Evolutionary conservation across 2,329 filamentous ascomycete genomes (phyloP).

Genomic region (Curvularia eragrostidis): DNA sequence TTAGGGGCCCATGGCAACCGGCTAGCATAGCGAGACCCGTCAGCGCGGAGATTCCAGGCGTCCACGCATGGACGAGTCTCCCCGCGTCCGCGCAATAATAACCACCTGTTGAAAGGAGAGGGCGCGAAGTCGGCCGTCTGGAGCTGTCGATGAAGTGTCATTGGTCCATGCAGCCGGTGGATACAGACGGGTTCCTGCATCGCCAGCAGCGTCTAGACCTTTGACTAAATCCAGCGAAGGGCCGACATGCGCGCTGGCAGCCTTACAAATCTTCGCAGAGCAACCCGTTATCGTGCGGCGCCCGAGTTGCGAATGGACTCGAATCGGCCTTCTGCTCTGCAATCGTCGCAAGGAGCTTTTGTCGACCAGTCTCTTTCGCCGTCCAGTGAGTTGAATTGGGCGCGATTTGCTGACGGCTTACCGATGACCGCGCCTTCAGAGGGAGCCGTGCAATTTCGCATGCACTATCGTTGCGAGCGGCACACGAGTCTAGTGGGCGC

Average conservation of each 20-base stretch:
- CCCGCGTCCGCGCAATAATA: constrained; percentile 25
- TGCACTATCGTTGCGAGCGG: constrained; percentile 13
- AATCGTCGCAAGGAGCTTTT: neutral
- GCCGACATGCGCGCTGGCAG: constrained; percentile 15
- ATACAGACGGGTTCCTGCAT: constrained; percentile 36
- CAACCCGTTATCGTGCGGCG: neutral
- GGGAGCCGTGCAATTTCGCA: constrained; percentile 26
- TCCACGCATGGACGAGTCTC: constrained; percentile 7
- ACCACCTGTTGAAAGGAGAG: constrained; percentile 22
- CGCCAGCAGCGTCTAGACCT: constrained; percentile 28
- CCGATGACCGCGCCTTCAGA: constrained; percentile 5
- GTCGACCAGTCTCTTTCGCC: neutral
- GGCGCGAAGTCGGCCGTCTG: constrained; percentile 14
- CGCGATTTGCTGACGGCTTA: neutral
- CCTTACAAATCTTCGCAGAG: neutral
- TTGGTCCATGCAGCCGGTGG: constrained; percentile 13
- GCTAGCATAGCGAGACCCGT: constrained; percentile 2
- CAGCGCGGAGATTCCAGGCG: constrained; percentile 7
- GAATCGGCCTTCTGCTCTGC: neutral
- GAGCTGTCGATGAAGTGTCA: constrained; percentile 10
- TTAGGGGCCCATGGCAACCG: constrained; percentile 3
- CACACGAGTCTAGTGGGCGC: constrained; percentile 24
- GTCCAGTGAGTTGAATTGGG: neutral
- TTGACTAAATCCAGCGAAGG: constrained; percentile 18
- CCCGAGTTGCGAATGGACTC: constrained; percentile 1